Conservation (phyloP, 495 filamentous ascomycete species). For the Aspergillus incahuasiensis region DNA sequence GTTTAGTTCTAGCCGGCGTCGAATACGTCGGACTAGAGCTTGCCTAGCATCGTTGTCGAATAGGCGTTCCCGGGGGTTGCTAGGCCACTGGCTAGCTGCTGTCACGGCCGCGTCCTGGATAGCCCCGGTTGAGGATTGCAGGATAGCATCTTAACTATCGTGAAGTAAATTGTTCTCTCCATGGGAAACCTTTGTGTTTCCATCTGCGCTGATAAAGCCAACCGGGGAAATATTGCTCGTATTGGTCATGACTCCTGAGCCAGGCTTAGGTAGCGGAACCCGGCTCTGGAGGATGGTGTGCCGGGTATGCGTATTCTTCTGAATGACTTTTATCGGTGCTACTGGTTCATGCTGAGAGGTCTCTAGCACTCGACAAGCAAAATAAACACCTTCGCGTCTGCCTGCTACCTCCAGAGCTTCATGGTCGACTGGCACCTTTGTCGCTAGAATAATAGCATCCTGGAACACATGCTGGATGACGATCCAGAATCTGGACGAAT, state of each 20-base stretch:
- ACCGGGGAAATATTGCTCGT: background rate
- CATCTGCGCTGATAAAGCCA: no score
- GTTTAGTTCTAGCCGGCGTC: background rate
- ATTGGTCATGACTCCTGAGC: background rate
- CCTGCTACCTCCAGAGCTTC: slow-evolving; percentile 19
- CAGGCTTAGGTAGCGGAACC: background rate
- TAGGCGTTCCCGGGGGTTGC: background rate
- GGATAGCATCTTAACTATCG: no score
- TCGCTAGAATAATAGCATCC: slow-evolving; percentile 27
- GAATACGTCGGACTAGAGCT: slow-evolving; percentile 18
- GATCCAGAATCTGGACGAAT: slow-evolving; percentile 20
- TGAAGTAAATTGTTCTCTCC: no score
- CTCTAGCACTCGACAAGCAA: slow-evolving; percentile 22
- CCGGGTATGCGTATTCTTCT: slow-evolving; percentile 26
- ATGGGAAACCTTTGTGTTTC: no score
- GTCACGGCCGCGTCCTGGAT: background rate
- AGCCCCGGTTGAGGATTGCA: background rate
- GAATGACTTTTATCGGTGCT: slow-evolving; percentile 18
- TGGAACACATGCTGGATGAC: slow-evolving; percentile 27
- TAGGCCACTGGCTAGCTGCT: background rate
- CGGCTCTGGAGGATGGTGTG: background rate
- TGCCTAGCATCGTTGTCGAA: slow-evolving; percentile 19
- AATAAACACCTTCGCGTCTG: slow-evolving; percentile 22
- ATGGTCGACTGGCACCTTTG: slow-evolving; percentile 27
- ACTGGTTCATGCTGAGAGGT: slow-evolving; percentile 21